Evolutionary conservation across 1,139 yeast species (phyloP), one percentile per base, ranked within the genome.

Genomic region (Magnusiomyces paraingens): DNA sequence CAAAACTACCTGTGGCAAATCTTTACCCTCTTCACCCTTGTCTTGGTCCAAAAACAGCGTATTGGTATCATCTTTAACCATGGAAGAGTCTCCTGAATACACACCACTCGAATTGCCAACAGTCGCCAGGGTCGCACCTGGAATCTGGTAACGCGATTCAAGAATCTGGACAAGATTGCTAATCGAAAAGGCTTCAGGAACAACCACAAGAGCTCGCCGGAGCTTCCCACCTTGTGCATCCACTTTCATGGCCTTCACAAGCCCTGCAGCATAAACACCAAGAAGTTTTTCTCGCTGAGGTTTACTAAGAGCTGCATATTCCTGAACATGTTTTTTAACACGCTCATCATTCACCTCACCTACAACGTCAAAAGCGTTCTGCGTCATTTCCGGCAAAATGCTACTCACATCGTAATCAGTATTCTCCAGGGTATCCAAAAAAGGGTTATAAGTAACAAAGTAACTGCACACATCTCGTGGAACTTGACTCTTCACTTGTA

Each of bases 361-460:
- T 4, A 46, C 26, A 15, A 35, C 26, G 8, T 46, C 18, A 11
- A 55, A 21, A 12, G 52, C 43, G 1, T 53, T 53, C 8, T 50
- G 36, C 18, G 53, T 55, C 3, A 55, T 21, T 6, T 29, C 32
- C 6, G 55, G 51, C 14, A 53, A 32, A 12, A 18, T 15, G n/a
- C 18, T 17, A 10, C 41, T 32, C 15, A 46, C 26, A 15, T 46
- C 49, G 20, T 15, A 35, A 35, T 47, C 36, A 10, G 58, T 55
- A 36, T 55, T 52, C 14, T 44, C 36, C n/a, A 55, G 47, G 4
- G 29, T 36, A 26, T 42, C 49, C 8, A 51, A 20, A 17, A 49
- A 22, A 11, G 53, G 51, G 29, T 55, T 53, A 38, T 53, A 55
- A 1, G 58, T 51, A 10, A 53, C 56, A 53, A 55, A 53, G 42